Evolutionary conservation across 179 eudicot genomes (phyloP).

Genomic region (Spinacia oleracea): DNA sequence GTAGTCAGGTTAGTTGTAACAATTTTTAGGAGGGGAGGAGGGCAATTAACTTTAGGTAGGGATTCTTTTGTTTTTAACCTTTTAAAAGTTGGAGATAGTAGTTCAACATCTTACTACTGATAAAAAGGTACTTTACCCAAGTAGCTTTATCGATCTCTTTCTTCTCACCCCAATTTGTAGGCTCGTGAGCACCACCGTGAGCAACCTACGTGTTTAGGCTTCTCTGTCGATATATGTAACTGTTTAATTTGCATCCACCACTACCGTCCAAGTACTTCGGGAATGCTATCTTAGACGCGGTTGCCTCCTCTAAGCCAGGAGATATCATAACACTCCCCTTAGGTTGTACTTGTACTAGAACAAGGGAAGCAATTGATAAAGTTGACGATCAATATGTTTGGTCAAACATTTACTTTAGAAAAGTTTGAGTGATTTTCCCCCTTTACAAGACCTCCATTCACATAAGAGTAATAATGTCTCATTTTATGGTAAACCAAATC

Average conservation of each 20-base stretch:
- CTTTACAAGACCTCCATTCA: slow-evolving; percentile 31
- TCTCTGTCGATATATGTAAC: slow-evolving; percentile 32
- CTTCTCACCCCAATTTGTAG: too few species aligned
- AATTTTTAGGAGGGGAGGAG: too few species aligned
- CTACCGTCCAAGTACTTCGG: slow-evolving; percentile 44
- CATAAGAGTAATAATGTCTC: slow-evolving; percentile 24
- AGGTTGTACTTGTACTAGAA: slow-evolving; percentile 29
- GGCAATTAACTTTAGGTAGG: too few species aligned
- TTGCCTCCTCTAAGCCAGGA: slow-evolving; percentile 31
- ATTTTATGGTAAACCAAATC: slow-evolving; percentile 46
- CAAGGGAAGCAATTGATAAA: slow-evolving; percentile 44
- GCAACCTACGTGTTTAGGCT: slow-evolving; percentile 38
- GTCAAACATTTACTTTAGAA: slow-evolving; percentile 33
- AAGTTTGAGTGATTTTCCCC: slow-evolving; percentile 24
- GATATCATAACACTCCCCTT: slow-evolving; percentile 35
- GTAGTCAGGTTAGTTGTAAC: too few species aligned
- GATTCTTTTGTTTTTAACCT: too few species aligned
- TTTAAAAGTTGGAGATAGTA: too few species aligned
- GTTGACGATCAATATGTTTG: slow-evolving; percentile 38
- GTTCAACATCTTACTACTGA: too few species aligned
- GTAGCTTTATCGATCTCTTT: too few species aligned
- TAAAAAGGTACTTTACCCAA: too few species aligned
- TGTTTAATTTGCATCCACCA: slow-evolving; percentile 39
- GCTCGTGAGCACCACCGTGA: slow-evolving; percentile 26
- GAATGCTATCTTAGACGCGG: slow-evolving; percentile 33